Percentiles rank a stretch among this genome's conserved stretches.
These are phyloP conservation scores for Dactylellina parvicollis DNA, from an alignment of 2,329 filamentous ascomycete species.

Conservation along the genomic window DNA sequence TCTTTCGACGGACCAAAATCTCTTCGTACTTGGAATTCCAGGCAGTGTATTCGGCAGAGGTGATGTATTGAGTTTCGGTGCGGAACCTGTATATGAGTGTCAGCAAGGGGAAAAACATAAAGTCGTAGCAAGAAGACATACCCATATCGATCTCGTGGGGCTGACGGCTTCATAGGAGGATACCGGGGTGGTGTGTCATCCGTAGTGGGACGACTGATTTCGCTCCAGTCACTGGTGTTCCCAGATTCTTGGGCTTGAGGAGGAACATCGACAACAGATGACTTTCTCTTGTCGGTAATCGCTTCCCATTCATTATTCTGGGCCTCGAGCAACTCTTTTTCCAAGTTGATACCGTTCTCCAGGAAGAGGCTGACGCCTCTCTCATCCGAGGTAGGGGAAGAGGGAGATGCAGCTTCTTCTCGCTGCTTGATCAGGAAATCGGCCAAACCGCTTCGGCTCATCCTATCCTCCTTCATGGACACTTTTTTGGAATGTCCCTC, in stretches of 20 bases:
- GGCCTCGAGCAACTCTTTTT: slow-evolving; percentile 40
- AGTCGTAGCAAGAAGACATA: slow-evolving; percentile 42
- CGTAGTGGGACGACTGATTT: slow-evolving; percentile 36
- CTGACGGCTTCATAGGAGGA: slow-evolving; percentile 43
- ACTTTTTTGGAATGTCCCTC: slow-evolving; percentile 54
- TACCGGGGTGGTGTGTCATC: slow-evolving; percentile 48
- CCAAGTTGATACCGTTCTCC: slow-evolving; percentile 44
- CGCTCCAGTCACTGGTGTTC: slow-evolving; percentile 19
- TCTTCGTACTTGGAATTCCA: slow-evolving; percentile 81
- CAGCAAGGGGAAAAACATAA: slow-evolving; percentile 26
- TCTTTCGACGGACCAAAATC: slow-evolving; percentile 77
- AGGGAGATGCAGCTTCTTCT: slow-evolving; percentile 52
- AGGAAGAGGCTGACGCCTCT: slow-evolving; percentile 50
- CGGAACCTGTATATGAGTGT: slow-evolving; percentile 75
- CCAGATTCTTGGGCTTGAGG: slow-evolving; percentile 20
- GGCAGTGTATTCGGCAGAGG: slow-evolving; percentile 77
- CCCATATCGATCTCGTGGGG: slow-evolving; percentile 58
- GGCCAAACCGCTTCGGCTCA: slow-evolving; percentile 53
- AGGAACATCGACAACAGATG: slow-evolving; percentile 10
- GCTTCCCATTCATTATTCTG: slow-evolving; percentile 52
- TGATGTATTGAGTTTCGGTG: slow-evolving; percentile 83
- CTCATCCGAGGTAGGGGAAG: slow-evolving; percentile 51
- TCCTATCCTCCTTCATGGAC: slow-evolving; percentile 55
- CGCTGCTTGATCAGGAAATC: slow-evolving; percentile 55
- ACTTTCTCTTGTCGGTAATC: slow-evolving; percentile 48